Evolutionary conservation across 139 green algal species (phyloP).

Genomic region (Tetradesmus lagerheimii): DNA sequence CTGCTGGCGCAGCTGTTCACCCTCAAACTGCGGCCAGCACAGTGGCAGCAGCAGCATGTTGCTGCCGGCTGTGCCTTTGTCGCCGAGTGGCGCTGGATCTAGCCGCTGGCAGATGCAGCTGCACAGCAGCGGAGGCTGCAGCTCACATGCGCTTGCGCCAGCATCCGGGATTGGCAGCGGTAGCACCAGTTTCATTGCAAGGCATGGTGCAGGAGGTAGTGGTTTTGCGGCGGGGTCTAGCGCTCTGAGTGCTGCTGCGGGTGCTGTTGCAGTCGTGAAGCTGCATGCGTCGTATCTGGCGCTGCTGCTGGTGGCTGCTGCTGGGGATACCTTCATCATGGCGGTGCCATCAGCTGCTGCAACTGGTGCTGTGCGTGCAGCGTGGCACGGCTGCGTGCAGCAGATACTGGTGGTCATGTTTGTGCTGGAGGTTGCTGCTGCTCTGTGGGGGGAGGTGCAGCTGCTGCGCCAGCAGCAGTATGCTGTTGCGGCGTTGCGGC

Average conservation of each 20-base stretch:
- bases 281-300: slow-evolving; percentile 10
- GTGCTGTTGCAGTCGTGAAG: not conserved
- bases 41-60: not conserved
- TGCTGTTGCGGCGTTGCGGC: not conserved
- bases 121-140: not conserved
- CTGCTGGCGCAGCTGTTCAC: not conserved
- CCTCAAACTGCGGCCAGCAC: not conserved
- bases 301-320: slow-evolving; percentile 21
- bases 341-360: slow-evolving; percentile 7
- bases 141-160: not conserved
- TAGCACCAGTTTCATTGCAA: not conserved
- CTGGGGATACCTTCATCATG: slow-evolving; percentile 22
- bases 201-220: not conserved
- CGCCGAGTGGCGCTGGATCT: not conserved
- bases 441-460: not conserved
- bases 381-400: slow-evolving; percentile 28
- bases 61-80: not conserved
- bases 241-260: not conserved
- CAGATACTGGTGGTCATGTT: not conserved
- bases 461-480: not conserved
- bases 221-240: not conserved
- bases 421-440: not conserved
- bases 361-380: not conserved
- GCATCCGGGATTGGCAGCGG: not conserved
- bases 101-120: not conserved